Evolutionary conservation across 2,329 filamentous ascomycete genomes (phyloP).

Genomic region (Clonostachys rhizophaga): DNA sequence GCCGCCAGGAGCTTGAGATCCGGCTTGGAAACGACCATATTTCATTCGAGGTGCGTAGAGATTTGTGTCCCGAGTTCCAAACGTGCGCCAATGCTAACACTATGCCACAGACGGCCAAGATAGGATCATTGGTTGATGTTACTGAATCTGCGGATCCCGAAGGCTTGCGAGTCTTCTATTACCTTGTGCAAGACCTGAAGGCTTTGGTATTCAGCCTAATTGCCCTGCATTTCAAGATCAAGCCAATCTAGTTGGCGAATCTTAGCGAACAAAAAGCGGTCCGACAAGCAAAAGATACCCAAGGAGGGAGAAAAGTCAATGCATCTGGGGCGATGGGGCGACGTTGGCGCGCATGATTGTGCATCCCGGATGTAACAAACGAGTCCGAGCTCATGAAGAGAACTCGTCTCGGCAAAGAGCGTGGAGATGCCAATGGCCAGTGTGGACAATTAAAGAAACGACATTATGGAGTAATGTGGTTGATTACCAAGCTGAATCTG

Average conservation of each 20-base stretch:
- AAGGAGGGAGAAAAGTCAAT: neutral
- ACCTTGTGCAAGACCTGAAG: conserved; percentile 95
- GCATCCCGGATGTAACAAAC: too few relatives aligned
- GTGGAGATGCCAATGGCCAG: too few relatives aligned
- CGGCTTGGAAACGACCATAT: conserved; percentile 92
- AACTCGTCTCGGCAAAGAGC: too few relatives aligned
- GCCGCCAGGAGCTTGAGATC: conserved; percentile 93
- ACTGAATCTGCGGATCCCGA: conserved; percentile 95
- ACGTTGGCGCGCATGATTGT: too few relatives aligned
- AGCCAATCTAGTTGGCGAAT: conserved; percentile 52
- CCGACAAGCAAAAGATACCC: neutral
- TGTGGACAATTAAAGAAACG: too few relatives aligned
- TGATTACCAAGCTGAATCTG: too few relatives aligned
- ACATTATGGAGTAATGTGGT: too few relatives aligned
- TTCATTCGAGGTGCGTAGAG: conserved; percentile 76
- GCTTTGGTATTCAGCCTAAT: conserved; percentile 95
- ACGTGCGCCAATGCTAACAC: conserved; percentile 1
- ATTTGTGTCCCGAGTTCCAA: neutral
- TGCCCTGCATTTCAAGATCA: conserved; percentile 95
- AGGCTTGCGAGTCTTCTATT: conserved; percentile 95
- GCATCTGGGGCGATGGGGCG: too few relatives aligned
- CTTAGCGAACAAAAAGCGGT: neutral
- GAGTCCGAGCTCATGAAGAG: too few relatives aligned
- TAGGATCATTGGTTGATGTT: conserved; percentile 93
- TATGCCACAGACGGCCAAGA: conserved; percentile 79